Evolutionary conservation across 2,329 filamentous ascomycete genomes (phyloP).

Genomic region (Monosporascus sp.): DNA sequence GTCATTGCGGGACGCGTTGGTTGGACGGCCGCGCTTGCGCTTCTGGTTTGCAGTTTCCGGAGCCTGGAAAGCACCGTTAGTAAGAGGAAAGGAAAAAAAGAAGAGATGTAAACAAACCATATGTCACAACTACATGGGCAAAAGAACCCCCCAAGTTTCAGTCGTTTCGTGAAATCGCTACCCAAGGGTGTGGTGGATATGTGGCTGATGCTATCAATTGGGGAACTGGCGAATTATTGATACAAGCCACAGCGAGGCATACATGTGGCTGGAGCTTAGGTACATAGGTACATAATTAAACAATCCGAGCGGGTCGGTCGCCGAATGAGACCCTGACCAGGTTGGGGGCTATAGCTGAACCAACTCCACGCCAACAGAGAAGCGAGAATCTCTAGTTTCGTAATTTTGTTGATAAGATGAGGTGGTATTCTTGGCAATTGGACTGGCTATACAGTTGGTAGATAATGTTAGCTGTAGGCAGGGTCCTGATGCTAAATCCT

Average conservation of each 20-base stretch:
- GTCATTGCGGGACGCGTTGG: conserved; percentile 35
- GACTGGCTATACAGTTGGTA: too few species aligned
- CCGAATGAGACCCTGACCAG: too few species aligned
- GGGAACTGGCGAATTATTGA: background rate
- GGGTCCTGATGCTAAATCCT: too few species aligned
- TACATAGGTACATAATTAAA: too few species aligned
- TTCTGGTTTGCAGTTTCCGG: conserved; percentile 28
- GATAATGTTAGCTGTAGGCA: too few species aligned
- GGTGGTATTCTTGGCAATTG: background rate
- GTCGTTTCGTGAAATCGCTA: background rate
- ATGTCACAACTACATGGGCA: background rate
- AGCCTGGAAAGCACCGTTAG: conserved; percentile 9
- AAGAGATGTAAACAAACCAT: conserved; percentile 5
- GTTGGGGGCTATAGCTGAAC: too few species aligned
- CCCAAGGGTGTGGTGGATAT: background rate
- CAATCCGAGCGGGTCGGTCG: too few species aligned
- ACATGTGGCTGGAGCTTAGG: background rate
- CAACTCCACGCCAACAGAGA: background rate
- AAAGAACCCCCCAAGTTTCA: background rate
- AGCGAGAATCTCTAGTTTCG: background rate
- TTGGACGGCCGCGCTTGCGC: conserved; percentile 39
- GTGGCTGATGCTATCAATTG: background rate
- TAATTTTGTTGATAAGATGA: background rate
- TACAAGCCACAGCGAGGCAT: background rate
- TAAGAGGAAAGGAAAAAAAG: conserved; percentile 1